phyloP scores from a whole-genome alignment of 495 filamentous ascomycete genomes.

The Daldinia childiae region DNA sequence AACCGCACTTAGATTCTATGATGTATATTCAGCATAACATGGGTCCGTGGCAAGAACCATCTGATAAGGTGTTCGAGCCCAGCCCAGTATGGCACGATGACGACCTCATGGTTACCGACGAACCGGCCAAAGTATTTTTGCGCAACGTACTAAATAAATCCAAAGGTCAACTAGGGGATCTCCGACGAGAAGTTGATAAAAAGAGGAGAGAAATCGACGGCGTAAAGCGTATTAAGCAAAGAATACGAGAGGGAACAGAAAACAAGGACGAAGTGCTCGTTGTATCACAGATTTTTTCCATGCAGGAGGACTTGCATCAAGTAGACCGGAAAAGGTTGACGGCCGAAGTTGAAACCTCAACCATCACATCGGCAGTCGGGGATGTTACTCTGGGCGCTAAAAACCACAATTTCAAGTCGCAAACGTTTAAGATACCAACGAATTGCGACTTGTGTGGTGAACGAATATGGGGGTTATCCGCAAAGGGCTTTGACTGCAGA shows the following conservation, averaged over 20 bases:
- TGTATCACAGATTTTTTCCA: constrained; percentile 75
- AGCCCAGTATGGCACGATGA: constrained; percentile 98
- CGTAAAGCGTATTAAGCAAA: constrained; percentile 74
- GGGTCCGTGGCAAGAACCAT: constrained; percentile 79
- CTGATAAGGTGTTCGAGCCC: constrained; percentile 87
- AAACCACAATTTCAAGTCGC: constrained; percentile 94
- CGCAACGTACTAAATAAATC: constrained; percentile 92
- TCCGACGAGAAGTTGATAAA: constrained; percentile 82
- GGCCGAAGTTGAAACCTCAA: constrained; percentile 89
- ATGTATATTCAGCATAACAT: constrained; percentile 98
- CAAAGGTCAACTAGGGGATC: constrained; percentile 78
- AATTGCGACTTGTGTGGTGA: constrained; percentile 98
- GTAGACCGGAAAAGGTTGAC: constrained; percentile 85
- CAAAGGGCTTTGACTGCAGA: constrained; percentile 93
- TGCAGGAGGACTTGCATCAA: constrained; percentile 86
- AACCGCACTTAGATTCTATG: constrained; percentile 87
- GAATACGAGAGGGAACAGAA: constrained; percentile 80
- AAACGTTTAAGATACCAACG: constrained; percentile 98
- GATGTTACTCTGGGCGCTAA: constrained; percentile 90
- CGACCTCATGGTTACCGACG: constrained; percentile 80
- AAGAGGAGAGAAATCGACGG: constrained; percentile 84
- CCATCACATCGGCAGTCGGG: constrained; percentile 84
- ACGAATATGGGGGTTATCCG: constrained; percentile 93
- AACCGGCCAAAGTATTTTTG: constrained; percentile 85
- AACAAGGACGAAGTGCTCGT: constrained; percentile 84